Evolutionary conservation across 2,329 filamentous ascomycete genomes (phyloP).

Genomic region (Blastomyces gilchristii): DNA sequence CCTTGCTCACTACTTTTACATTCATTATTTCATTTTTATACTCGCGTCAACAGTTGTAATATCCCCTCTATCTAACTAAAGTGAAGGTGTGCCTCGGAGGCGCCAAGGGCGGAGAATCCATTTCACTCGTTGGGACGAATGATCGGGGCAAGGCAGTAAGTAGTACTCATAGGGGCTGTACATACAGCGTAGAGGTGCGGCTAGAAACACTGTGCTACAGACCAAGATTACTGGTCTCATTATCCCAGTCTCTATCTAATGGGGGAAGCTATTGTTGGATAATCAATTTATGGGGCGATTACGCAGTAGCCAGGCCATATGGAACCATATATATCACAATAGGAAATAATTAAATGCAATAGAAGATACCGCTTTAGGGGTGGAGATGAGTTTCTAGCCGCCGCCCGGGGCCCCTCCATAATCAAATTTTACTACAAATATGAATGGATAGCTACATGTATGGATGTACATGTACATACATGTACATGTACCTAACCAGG

Average conservation of each 20-base stretch:
- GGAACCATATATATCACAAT: neutral
- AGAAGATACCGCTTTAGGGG: neutral
- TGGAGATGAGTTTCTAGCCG: neutral
- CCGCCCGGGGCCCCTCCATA: neutral
- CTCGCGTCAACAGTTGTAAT: too few species aligned
- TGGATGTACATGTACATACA: too few species aligned
- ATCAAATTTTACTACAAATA: neutral
- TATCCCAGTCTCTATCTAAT: neutral
- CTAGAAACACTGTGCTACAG: neutral
- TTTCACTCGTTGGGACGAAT: too few species aligned
- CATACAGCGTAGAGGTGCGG: neutral
- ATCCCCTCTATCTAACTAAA: too few species aligned
- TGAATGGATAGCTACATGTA: neutral
- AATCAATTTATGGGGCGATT: neutral
- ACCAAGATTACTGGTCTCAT: neutral
- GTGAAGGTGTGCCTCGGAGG: too few species aligned
- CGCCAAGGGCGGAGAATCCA: too few species aligned
- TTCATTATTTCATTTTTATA: too few species aligned
- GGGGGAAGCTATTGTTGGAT: neutral
- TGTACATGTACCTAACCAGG: too few species aligned
- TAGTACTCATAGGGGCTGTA: too few species aligned
- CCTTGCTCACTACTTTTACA: too few species aligned
- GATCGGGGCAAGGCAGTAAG: too few species aligned
- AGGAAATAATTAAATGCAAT: neutral
- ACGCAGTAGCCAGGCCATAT: neutral